Evolutionary conservation across 2,329 filamentous ascomycete genomes (phyloP).

Genomic region (Ophiostoma sp.): DNA sequence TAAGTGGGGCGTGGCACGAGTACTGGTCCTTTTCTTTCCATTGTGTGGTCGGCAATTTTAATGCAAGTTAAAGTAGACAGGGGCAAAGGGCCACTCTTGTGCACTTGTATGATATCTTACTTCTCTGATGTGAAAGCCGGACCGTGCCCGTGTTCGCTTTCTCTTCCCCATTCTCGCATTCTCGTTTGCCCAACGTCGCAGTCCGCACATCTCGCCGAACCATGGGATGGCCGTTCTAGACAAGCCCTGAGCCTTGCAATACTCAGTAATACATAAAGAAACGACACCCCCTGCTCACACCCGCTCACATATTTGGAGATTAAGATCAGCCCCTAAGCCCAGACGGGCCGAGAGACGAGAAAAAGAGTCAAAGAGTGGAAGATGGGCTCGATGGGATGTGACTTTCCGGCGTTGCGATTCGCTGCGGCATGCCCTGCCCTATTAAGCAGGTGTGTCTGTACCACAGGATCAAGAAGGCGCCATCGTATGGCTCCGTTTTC

Average conservation of each 20-base stretch:
- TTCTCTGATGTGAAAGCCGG: background rate
- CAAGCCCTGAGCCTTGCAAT: background rate
- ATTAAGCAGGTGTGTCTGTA: background rate
- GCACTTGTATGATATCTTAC: too few species aligned
- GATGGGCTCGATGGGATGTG: background rate
- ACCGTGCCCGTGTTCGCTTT: background rate
- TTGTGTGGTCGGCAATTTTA: background rate
- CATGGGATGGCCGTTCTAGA: background rate
- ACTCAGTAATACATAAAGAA: background rate
- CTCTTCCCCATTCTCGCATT: background rate
- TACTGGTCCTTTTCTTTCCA: background rate
- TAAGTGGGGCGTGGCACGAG: too few species aligned
- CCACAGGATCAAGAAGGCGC: background rate
- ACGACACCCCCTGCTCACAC: background rate
- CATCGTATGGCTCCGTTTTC: slow-evolving; percentile 10
- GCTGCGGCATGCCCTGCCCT: slow-evolving; percentile 4
- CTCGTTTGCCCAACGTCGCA: background rate
- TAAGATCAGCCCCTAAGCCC: slow-evolving; percentile 10
- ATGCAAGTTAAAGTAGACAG: background rate
- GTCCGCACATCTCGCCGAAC: slow-evolving; percentile 1
- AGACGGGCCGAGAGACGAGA: slow-evolving; percentile 5
- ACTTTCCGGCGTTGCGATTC: slow-evolving; percentile 6
- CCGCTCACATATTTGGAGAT: background rate
- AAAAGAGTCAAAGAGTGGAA: background rate
- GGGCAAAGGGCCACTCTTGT: background rate